A percentile compares a stretch with the other conserved stretches of the same genome.
Evolutionary conservation across 2,329 filamentous ascomycete genomes (phyloP).

Genomic region (Oidium heveae): DNA sequence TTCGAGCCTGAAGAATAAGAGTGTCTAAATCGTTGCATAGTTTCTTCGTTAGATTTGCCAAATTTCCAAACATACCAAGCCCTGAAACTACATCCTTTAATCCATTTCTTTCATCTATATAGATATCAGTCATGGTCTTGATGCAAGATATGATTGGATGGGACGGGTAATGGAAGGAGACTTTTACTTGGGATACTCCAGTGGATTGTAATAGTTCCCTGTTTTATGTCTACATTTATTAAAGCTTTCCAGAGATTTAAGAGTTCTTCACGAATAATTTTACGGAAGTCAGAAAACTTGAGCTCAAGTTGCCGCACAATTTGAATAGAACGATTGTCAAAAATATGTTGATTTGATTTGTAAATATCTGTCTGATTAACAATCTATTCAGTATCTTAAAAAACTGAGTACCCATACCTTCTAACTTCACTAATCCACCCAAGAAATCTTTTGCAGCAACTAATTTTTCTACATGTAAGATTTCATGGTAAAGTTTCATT

Average conservation of each 20-base stretch:
- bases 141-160: neutral
- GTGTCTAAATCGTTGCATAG: slow-evolving; percentile 38
- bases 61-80: slow-evolving; percentile 32
- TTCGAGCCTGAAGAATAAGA: slow-evolving; percentile 34
- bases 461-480: slow-evolving; percentile 33
- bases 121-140: neutral
- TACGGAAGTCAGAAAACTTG: slow-evolving; percentile 39
- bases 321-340: slow-evolving; percentile 33
- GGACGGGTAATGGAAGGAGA: neutral
- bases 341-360: slow-evolving; percentile 30
- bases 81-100: slow-evolving; percentile 28
- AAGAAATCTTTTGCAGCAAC: slow-evolving; percentile 28
- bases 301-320: slow-evolving; percentile 38
- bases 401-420: slow-evolving; percentile 18
- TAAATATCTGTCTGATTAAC: slow-evolving; percentile 23
- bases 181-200: slow-evolving; percentile 4
- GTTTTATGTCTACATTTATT: slow-evolving; percentile 32
- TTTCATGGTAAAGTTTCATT: slow-evolving; percentile 31
- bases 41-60: slow-evolving; percentile 30
- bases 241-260: slow-evolving; percentile 46
- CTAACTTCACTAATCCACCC: slow-evolving; percentile 30
- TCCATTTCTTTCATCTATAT: slow-evolving; percentile 18
- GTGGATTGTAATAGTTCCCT: slow-evolving; percentile 27
- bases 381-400: slow-evolving; percentile 4
- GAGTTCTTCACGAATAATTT: slow-evolving; percentile 38